These are phyloP conservation scores for Candida awuae DNA, from an alignment of 805 yeast genomes.

Conservation along the genomic window DNA sequence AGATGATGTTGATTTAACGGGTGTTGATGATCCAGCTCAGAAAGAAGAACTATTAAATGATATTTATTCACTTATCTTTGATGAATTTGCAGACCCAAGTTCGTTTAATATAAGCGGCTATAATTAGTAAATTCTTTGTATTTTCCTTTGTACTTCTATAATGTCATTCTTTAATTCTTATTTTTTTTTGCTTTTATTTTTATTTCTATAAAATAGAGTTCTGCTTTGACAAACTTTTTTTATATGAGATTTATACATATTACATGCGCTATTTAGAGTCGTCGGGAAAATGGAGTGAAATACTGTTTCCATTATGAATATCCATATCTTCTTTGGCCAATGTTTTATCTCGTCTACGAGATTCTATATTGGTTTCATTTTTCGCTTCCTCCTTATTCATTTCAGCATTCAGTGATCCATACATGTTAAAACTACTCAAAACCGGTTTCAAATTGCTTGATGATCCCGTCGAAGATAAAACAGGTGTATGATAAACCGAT, in stretches of 20 bases:
- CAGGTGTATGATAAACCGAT: conserved; percentile 23
- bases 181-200: background rate
- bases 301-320: conserved; percentile 13
- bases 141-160: background rate
- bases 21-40: background rate
- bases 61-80: conserved; percentile 39
- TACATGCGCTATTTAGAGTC: background rate
- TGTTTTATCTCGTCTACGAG: background rate
- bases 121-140: conserved; percentile 2
- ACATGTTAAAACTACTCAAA: conserved; percentile 13
- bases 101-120: conserved; percentile 25
- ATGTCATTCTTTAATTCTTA: background rate
- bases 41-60: conserved; percentile 32
- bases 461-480: conserved; percentile 13
- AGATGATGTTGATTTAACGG: background rate
- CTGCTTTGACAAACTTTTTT: background rate
- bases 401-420: conserved; percentile 8
- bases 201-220: background rate
- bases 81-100: conserved; percentile 34
- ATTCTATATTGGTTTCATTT: background rate
- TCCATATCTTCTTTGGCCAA: background rate
- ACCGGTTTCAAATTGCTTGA: conserved; percentile 9
- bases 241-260: too few species aligned
- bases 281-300: conserved; percentile 11
- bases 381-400: background rate